phyloP scores from a whole-genome alignment of 2,329 filamentous ascomycete species.

The Sclerotiophoma versabilis region DNA sequence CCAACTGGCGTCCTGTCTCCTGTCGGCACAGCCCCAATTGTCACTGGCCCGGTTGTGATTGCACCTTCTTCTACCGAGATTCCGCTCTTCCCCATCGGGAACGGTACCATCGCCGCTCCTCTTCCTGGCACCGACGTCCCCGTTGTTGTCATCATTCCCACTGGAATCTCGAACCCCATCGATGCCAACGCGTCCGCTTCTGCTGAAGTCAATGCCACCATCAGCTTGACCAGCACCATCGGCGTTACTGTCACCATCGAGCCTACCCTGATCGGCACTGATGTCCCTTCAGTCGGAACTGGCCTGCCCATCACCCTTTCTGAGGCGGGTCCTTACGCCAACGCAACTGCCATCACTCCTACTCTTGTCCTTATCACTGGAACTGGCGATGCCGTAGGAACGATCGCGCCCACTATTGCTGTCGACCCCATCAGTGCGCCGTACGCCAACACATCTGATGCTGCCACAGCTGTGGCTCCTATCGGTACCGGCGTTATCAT shows the following conservation, averaged over 20 bases:
- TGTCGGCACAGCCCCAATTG: constrained; percentile 1
- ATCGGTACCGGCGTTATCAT: constrained; percentile 6
- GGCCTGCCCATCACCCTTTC: constrained; percentile 11
- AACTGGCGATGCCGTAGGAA: constrained; percentile 9
- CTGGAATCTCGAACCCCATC: background rate
- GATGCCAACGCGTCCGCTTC: constrained; percentile 3
- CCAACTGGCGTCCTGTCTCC: background rate
- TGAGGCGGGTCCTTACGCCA: constrained; percentile 7
- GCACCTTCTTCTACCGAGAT: constrained; percentile 3
- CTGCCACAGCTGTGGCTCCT: constrained; percentile 3
- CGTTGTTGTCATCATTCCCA: background rate
- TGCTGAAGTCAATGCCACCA: constrained; percentile 1
- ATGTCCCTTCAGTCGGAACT: constrained; percentile 10
- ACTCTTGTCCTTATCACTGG: constrained; percentile 14
- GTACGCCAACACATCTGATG: background rate
- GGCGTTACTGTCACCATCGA: constrained; percentile 10
- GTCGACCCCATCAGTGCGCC: constrained; percentile 8
- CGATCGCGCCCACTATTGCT: background rate
- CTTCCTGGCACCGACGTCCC: constrained; percentile 2
- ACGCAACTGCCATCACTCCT: constrained; percentile 16
- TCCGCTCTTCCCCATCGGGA: constrained; percentile 6
- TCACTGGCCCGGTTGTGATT: constrained; percentile 5
- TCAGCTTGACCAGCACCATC: constrained; percentile 13
- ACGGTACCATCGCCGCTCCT: constrained; percentile 3
- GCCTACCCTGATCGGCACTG: constrained; percentile 11